A percentile compares a stretch with the other conserved stretches of the same genome.
Conservation (phyloP, 202 grass and related monocot genomes). For the Panicum virgatum region DNA sequence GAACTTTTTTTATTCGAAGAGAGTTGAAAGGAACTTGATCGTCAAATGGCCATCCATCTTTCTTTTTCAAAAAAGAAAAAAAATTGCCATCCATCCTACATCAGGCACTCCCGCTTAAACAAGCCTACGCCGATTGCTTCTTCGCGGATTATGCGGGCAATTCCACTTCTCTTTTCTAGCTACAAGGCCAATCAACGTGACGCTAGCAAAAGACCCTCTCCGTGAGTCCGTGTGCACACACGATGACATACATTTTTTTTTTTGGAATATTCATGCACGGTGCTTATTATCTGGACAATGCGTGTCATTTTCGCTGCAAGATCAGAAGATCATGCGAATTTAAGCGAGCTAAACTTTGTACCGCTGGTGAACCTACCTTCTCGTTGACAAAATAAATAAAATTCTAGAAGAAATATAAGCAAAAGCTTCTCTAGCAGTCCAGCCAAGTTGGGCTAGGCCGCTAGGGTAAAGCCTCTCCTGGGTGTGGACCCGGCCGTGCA, state of each 20-base stretch:
- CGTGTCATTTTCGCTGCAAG: background rate
- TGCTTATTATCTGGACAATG: background rate
- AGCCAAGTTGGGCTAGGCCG: background rate
- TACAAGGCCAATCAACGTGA: background rate
- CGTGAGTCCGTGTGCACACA: too few species aligned
- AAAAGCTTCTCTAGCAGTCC: background rate
- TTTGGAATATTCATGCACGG: background rate
- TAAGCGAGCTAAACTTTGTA: background rate
- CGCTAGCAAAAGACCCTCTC: constrained; percentile 16
- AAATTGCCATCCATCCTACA: background rate
- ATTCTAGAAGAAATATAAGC: background rate
- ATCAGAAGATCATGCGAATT: background rate
- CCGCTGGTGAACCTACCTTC: background rate
- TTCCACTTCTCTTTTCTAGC: background rate
- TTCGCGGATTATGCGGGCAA: background rate
- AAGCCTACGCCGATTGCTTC: background rate
- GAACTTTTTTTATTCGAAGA: background rate
- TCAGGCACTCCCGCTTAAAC: background rate
- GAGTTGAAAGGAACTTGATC: too few species aligned
- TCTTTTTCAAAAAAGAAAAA: too few species aligned
- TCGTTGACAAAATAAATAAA: background rate
- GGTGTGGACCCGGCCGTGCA: background rate
- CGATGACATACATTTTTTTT: background rate
- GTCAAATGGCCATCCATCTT: too few species aligned
- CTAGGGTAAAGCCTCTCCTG: background rate